These are phyloP conservation scores for Dimocarpus longan DNA, from an alignment of 345 rosid genomes.

Conservation along the genomic window DNA sequence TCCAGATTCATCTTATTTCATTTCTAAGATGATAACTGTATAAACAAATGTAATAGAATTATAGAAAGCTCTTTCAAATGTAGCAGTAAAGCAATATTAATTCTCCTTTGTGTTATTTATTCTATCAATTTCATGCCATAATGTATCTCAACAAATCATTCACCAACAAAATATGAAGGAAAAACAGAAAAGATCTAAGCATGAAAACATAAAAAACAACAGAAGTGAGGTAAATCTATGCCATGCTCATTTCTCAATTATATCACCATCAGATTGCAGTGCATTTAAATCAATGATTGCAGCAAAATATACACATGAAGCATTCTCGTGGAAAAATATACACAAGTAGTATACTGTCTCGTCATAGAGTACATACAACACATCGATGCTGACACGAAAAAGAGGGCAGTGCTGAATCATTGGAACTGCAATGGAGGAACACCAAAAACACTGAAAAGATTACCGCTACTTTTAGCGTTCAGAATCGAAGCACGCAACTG, in stretches of 20 bases:
- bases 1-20: neutral
- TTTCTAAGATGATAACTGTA: neutral
- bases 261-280: constrained; percentile 24
- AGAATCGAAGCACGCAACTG: constrained; percentile 36
- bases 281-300: constrained; percentile 41
- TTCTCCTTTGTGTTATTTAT: neutral
- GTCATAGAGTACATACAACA: constrained; percentile 41
- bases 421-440: constrained; percentile 37
- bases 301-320: constrained; percentile 59
- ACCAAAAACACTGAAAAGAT: constrained; percentile 35
- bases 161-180: neutral
- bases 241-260: constrained; percentile 33
- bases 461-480: constrained; percentile 30
- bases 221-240: constrained; percentile 23
- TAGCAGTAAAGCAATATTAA: neutral
- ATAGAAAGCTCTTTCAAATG: neutral
- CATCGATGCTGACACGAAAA: constrained; percentile 33
- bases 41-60: neutral
- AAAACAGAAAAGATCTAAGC: neutral
- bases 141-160: neutral
- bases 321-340: constrained; percentile 43
- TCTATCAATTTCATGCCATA: neutral
- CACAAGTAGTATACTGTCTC: constrained; percentile 47
- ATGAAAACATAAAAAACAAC: neutral
- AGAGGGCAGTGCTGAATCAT: constrained; percentile 36